A percentile compares a stretch with the other conserved stretches of the same genome.
phyloP scores from a whole-genome alignment of 1,284 basidiomycete species.

The Mycena sp. region DNA sequence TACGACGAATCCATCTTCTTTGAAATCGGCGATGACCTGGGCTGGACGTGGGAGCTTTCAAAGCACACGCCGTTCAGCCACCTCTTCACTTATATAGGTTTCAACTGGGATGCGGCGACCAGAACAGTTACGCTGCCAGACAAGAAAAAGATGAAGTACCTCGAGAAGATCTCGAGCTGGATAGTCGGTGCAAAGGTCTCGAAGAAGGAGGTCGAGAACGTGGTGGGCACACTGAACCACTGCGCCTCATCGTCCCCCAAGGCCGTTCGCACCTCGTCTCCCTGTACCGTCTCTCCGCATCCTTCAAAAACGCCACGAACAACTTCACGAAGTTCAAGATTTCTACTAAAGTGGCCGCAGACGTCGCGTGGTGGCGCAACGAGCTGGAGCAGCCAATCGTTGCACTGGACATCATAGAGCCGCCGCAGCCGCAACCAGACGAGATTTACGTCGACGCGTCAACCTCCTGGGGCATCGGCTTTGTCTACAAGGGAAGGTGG shows the following conservation, averaged over 20 bases:
- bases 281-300: slow-evolving; percentile 38
- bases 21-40: slow-evolving; percentile 3
- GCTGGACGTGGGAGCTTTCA: slow-evolving; percentile 9
- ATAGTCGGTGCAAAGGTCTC: slow-evolving; percentile 8
- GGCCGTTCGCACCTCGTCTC: slow-evolving; percentile 40
- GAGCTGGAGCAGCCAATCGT: slow-evolving; percentile 16
- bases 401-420: slow-evolving; percentile 24
- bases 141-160: slow-evolving; percentile 35
- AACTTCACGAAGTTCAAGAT: slow-evolving; percentile 27
- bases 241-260: slow-evolving; percentile 40
- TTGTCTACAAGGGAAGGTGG: not conserved
- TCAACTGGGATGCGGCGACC: slow-evolving; percentile 35
- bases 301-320: slow-evolving; percentile 26
- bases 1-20: slow-evolving; percentile 8
- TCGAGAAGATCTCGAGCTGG: slow-evolving; percentile 23
- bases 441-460: slow-evolving; percentile 17
- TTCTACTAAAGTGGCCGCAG: slow-evolving; percentile 25
- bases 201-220: slow-evolving; percentile 31
- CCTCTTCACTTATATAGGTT: slow-evolving; percentile 34
- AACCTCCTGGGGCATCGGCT: slow-evolving; percentile 12
- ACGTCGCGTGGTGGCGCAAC: slow-evolving; percentile 42
- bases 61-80: slow-evolving; percentile 18
- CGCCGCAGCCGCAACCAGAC: slow-evolving; percentile 29
- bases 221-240: slow-evolving; percentile 48
- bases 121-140: slow-evolving; percentile 34